A percentile compares a stretch with the other conserved stretches of the same genome.
phyloP scores from a whole-genome alignment of 441 rosid genomes.

The Geranium incanum region DNA sequence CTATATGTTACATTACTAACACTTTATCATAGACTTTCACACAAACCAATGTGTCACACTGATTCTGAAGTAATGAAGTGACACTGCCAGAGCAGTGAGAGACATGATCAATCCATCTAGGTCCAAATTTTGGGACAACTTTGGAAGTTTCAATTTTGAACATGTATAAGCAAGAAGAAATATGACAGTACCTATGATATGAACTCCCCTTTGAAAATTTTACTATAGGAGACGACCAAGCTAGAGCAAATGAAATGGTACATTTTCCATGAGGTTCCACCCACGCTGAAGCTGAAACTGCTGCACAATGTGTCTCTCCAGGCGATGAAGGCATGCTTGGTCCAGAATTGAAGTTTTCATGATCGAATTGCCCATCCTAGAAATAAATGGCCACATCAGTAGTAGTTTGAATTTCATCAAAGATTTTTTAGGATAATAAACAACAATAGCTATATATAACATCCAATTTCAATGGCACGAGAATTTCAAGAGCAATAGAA shows the following conservation, averaged over 20 bases:
- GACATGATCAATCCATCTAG: neutral
- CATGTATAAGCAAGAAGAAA: neutral
- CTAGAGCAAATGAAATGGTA: slow-evolving; percentile 81
- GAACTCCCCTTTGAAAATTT: slow-evolving; percentile 84
- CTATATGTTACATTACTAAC: neutral
- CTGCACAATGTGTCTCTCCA: slow-evolving; percentile 89
- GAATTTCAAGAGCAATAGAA: neutral
- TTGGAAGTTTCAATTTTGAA: neutral
- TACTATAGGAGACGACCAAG: slow-evolving; percentile 95
- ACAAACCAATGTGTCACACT: neutral
- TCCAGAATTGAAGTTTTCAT: slow-evolving; percentile 55
- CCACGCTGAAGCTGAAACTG: slow-evolving; percentile 96
- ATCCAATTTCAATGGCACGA: neutral
- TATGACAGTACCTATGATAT: slow-evolving; percentile 49
- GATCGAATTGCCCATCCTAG: slow-evolving; percentile 91
- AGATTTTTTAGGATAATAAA: neutral
- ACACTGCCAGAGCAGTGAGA: neutral
- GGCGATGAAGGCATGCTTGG: slow-evolving; percentile 61
- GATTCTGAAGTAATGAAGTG: neutral
- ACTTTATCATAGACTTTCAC: neutral
- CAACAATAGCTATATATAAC: neutral
- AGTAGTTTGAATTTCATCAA: neutral
- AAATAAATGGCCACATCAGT: slow-evolving; percentile 17
- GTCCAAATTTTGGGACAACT: neutral
- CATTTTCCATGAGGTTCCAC: slow-evolving; percentile 97